Evolutionary conservation across 2,329 filamentous ascomycete species (phyloP).

Genomic region (Geoglossum cookeanum): DNA sequence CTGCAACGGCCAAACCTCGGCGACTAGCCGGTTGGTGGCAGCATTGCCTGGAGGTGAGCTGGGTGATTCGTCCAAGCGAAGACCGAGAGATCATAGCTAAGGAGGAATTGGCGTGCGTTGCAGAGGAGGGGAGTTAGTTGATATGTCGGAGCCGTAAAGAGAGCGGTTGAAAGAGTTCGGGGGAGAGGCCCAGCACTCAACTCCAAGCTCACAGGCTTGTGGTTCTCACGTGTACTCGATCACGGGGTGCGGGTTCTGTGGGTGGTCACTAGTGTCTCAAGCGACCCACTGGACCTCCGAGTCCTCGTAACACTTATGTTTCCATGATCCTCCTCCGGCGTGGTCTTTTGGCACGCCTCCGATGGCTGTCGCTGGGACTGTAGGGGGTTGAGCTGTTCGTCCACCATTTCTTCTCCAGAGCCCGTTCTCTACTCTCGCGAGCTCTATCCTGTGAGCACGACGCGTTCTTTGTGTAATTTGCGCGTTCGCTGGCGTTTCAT

Average conservation of each 20-base stretch:
- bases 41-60: constrained; percentile 41
- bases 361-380: background rate
- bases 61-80: constrained; percentile 42
- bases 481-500: background rate
- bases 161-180: no score
- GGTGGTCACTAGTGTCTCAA: background rate
- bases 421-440: background rate
- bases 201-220: no score
- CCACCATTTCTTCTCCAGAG: background rate
- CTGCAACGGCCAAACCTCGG: constrained; percentile 46
- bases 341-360: background rate
- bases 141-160: background rate
- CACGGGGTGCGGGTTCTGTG: no score
- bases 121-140: constrained; percentile 24
- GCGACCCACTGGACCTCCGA: background rate
- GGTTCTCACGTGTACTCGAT: no score
- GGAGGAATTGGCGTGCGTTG: constrained; percentile 27
- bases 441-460: background rate
- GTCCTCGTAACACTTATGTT: background rate
- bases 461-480: constrained; percentile 1
- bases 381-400: background rate
- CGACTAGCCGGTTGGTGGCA: constrained; percentile 34
- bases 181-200: no score
- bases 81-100: constrained; percentile 45
- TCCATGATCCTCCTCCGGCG: background rate